Evolutionary conservation across 345 rosid species (phyloP).

Genomic region (Camelina laxa): DNA sequence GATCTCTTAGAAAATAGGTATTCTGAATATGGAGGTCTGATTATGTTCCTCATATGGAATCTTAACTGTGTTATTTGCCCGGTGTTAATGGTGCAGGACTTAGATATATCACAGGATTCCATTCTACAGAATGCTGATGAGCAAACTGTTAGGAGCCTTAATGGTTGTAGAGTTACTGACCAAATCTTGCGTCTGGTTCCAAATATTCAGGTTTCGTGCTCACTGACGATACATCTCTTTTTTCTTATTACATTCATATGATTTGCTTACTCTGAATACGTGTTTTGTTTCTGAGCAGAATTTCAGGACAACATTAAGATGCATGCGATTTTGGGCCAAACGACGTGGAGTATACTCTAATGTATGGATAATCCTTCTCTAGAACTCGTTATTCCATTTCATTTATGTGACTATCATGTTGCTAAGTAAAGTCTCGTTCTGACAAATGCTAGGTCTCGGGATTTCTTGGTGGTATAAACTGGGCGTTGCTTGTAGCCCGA

Average conservation of each 20-base stretch:
- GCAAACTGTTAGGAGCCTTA: conserved; percentile 96
- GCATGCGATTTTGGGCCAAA: conserved; percentile 97
- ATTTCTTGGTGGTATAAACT: conserved; percentile 98
- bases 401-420: conserved; percentile 18
- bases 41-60: conserved; percentile 8
- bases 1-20: conserved; percentile 8
- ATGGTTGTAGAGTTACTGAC: conserved; percentile 99
- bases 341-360: conserved; percentile 98
- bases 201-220: conserved; percentile 75
- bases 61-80: conserved; percentile 13
- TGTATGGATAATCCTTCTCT: conserved; percentile 51
- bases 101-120: conserved; percentile 89
- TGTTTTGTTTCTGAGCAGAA: conserved; percentile 52
- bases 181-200: conserved; percentile 97
- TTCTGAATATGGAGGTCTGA: neutral
- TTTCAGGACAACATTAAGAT: conserved; percentile 91
- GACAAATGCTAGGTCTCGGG: conserved; percentile 74
- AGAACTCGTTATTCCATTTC: conserved; percentile 14
- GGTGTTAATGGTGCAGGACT: conserved; percentile 64
- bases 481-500: conserved; percentile 99
- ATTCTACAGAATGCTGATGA: conserved; percentile 91
- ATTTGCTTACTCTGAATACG: conserved; percentile 33
- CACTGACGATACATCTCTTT: conserved; percentile 4
- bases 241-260: conserved; percentile 8
- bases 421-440: conserved; percentile 5